Base-by-base conservation (phyloP, 768 basidiomycete species). In the Neoboletus subvelutipes region DNA sequence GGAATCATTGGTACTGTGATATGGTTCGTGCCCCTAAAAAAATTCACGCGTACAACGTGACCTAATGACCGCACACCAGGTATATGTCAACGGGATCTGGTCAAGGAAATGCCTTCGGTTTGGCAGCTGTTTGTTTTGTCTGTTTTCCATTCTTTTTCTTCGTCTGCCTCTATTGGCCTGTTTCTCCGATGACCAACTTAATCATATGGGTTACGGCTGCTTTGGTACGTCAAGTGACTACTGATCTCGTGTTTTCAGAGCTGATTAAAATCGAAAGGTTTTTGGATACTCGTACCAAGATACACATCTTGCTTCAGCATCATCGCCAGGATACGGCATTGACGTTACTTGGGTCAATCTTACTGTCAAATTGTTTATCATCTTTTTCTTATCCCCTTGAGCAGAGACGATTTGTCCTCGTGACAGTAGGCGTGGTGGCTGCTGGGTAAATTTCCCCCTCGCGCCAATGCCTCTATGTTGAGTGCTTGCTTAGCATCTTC, bases 231-330 rank as follows among this genome's bases (percentile, higher is more conserved):
- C 9, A n/a, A 18, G 9, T 17, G 15, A 39, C n/a, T 39, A 18
- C 40, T 6, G 11, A 22, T 20, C 17, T 8, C 22, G 28, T 51
- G n/a, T 29, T 42, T 5, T 50, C n/a, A 12, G 6, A 15, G 26
- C 33, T 58, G 31, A 52, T 42, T 29, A 18, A 46, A 20, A 41
- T 24, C 9, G 0, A 49, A 43, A 88, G 88, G 80, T 90, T 0
- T 65, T 89, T 41, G 90, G 88, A 2, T 90, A 86, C 68, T 90
- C 87, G 11, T 90, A 87, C 71, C 80, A 86, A 68, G 83, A 87
- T 68, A 71, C 75, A 0, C 79, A 83, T 60, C 70, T 84, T 34
- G 24, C 64, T 3, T 36, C 75, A n/a, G 73, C 82, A 43, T 78
- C 75, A 28, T 82, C 78, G 31, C 82, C 78, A 43, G 86, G 85